Evolutionary conservation across 495 filamentous ascomycete species (phyloP).

Genomic region (Ramalina peruviana): DNA sequence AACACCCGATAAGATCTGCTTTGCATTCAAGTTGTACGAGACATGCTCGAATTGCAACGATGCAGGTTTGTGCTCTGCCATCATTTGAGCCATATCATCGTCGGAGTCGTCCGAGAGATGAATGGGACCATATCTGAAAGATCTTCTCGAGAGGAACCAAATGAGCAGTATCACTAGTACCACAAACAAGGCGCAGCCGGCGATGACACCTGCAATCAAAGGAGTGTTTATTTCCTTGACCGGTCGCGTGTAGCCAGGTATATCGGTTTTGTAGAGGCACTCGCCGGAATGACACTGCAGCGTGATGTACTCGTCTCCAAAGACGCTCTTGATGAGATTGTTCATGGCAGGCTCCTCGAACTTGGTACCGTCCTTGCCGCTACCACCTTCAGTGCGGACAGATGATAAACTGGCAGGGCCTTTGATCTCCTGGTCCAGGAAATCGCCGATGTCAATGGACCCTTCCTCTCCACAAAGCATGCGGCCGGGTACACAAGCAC

Average conservation of each 20-base stretch:
- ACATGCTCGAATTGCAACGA: conserved; percentile 82
- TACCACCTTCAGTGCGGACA: conserved; percentile 44
- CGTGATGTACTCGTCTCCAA: conserved; percentile 80
- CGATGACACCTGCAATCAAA: conserved; percentile 87
- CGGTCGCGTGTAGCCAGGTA: conserved; percentile 78
- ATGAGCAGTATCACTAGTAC: conserved; percentile 68
- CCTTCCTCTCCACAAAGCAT: conserved; percentile 87
- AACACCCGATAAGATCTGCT: conserved; percentile 67
- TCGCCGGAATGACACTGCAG: conserved; percentile 76
- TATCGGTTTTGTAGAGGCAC: conserved; percentile 80
- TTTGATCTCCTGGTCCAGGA: conserved; percentile 62
- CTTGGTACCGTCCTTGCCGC: conserved; percentile 47
- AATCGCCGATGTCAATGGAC: conserved; percentile 84
- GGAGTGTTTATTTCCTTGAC: conserved; percentile 96
- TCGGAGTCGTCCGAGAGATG: conserved; percentile 75
- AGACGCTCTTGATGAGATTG: conserved; percentile 68
- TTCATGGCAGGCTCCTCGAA: conserved; percentile 91
- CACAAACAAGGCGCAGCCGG: conserved; percentile 72
- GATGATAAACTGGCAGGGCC: conserved; percentile 78
- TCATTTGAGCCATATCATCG: conserved; percentile 71
- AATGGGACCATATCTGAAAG: conserved; percentile 56
- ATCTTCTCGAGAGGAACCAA: conserved; percentile 78
- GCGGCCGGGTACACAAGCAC: conserved; percentile 76
- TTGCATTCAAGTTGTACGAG: conserved; percentile 73
- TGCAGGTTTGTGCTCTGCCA: conserved; percentile 82